Percentiles rank a stretch among this genome's conserved stretches.
These are phyloP conservation scores for Ogataea hybrid DNA, from an alignment of 1,139 yeast species.

Conservation along the genomic window DNA sequence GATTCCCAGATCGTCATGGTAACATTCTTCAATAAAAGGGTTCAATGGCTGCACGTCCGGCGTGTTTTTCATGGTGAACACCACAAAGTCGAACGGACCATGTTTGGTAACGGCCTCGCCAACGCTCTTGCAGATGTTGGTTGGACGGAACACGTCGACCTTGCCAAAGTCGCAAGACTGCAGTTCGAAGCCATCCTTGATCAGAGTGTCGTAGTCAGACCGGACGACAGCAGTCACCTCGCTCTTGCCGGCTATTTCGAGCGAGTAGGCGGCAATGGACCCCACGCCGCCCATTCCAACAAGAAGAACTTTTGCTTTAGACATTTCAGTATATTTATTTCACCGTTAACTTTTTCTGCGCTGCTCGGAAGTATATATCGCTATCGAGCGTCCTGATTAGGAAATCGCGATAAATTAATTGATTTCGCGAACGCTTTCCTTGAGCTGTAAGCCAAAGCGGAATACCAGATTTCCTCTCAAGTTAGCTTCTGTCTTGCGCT, in stretches of 20 bases:
- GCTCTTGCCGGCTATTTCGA: constrained; percentile 45
- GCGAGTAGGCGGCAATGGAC: constrained; percentile 60
- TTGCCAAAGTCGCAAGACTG: constrained; percentile 63
- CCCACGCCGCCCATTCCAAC: constrained; percentile 80
- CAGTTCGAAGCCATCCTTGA: constrained; percentile 53
- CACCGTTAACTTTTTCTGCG: background rate
- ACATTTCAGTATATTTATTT: constrained; percentile 2
- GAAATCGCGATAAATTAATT: constrained; percentile 1
- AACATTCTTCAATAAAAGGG: constrained; percentile 57
- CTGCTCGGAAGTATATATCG: background rate
- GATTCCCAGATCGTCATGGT: constrained; percentile 49
- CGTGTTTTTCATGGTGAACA: constrained; percentile 69
- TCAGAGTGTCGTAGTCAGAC: constrained; percentile 60
- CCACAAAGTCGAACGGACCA: constrained; percentile 63
- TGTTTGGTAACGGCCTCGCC: constrained; percentile 27
- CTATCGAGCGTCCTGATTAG: background rate
- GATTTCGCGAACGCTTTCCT: constrained; percentile 3
- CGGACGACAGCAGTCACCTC: constrained; percentile 63
- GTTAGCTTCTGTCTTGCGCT: no score
- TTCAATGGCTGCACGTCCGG: constrained; percentile 66
- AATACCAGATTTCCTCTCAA: background rate
- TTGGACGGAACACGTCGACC: constrained; percentile 53
- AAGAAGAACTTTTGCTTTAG: constrained; percentile 41
- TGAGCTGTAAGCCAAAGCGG: background rate
- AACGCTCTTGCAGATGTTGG: constrained; percentile 37